A percentile compares a stretch with the other conserved stretches of the same genome.
Evolutionary conservation across 2,329 filamentous ascomycete genomes (phyloP).

Genomic region (Fusarium sp.): DNA sequence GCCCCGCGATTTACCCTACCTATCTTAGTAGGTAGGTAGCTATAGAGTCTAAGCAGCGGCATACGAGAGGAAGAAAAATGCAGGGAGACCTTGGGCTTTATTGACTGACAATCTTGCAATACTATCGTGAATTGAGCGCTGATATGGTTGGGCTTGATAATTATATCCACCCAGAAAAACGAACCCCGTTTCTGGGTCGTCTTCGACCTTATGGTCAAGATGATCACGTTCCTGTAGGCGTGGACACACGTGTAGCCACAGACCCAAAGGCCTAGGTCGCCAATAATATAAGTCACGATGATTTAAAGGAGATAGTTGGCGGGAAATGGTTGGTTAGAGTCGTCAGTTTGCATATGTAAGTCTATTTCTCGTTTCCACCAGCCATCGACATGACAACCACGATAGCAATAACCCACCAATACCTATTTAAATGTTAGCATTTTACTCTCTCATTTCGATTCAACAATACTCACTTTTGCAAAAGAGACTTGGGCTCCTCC

Average conservation of each 20-base stretch:
- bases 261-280: background rate
- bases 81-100: background rate
- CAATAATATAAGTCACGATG: background rate
- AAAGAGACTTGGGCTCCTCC: slow-evolving; percentile 68
- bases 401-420: slow-evolving; percentile 72
- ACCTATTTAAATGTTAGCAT: slow-evolving; percentile 58
- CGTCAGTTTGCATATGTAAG: background rate
- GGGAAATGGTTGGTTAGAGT: background rate
- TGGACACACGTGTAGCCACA: background rate
- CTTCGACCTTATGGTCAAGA: background rate
- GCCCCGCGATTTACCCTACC: background rate
- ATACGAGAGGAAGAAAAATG: background rate
- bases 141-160: background rate
- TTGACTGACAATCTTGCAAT: background rate
- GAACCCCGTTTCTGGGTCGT: background rate
- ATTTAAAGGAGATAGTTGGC: background rate
- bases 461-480: slow-evolving; percentile 67
- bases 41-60: background rate
- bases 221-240: background rate
- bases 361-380: slow-evolving; percentile 64
- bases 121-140: background rate
- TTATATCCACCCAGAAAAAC: background rate
- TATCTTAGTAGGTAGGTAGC: background rate
- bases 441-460: background rate
- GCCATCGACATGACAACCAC: slow-evolving; percentile 62